Evolutionary conservation across 371 early-diverging fungal genomes (phyloP).

Genomic region (Ordospora colligata): DNA sequence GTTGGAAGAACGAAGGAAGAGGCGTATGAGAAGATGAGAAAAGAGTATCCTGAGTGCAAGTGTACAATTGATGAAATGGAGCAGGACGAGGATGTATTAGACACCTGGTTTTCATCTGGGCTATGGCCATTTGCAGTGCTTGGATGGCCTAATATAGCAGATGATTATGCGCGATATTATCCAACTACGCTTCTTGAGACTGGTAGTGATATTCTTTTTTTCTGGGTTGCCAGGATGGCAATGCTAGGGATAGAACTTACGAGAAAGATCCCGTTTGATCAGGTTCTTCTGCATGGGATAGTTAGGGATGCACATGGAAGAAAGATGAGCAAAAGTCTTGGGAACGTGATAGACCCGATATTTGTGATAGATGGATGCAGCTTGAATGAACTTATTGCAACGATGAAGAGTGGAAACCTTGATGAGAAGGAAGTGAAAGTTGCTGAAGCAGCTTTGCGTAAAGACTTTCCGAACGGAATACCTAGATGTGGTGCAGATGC

Average conservation of each 20-base stretch:
- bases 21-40: conserved; percentile 63
- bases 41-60: not conserved
- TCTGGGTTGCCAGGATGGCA: conserved; percentile 99
- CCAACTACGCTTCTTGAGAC: conserved; percentile 88
- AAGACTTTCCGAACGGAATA: conserved; percentile 93
- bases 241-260: conserved; percentile 90
- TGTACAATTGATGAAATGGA: conserved; percentile 64
- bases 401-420: conserved; percentile 73
- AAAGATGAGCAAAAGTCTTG: conserved; percentile 94
- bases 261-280: conserved; percentile 79
- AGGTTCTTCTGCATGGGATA: conserved; percentile 84
- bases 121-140: conserved; percentile 93
- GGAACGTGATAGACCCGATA: conserved; percentile 96
- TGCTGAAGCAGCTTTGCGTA: conserved; percentile 66
- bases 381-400: conserved; percentile 68
- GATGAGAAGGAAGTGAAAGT: conserved; percentile 77
- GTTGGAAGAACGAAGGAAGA: conserved; percentile 71
- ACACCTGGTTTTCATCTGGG: conserved; percentile 98
- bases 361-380: conserved; percentile 88
- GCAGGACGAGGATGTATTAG: conserved; percentile 91
- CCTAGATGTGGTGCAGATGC: conserved; percentile 97
- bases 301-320: conserved; percentile 97
- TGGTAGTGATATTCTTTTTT: conserved; percentile 97
- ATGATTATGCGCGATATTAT: conserved; percentile 67
- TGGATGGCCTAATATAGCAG: conserved; percentile 75